Percentiles rank a stretch among this genome's conserved stretches.
Conservation (phyloP, 208 protist genomes). For the Porcisia deanei region DNA sequence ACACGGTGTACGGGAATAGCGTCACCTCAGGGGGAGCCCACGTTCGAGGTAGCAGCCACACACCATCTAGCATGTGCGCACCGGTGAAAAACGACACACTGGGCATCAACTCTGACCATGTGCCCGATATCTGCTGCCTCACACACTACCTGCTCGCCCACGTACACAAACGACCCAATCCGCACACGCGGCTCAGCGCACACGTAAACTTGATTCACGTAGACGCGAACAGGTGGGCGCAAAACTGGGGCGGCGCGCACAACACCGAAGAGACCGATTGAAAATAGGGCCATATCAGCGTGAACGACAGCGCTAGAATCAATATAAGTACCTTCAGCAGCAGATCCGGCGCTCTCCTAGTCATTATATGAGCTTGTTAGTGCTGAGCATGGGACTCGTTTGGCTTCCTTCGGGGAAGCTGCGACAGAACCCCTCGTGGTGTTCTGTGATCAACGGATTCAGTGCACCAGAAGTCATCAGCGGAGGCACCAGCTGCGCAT, state of each 20-base stretch:
- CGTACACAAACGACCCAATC: constrained; percentile 46
- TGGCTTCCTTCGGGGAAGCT: background rate
- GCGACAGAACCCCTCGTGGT: background rate
- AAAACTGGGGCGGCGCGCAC: constrained; percentile 41
- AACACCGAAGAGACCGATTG: constrained; percentile 37
- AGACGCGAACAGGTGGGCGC: constrained; percentile 49
- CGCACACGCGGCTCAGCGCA: constrained; percentile 29
- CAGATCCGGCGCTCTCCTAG: background rate
- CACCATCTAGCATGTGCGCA: constrained; percentile 55
- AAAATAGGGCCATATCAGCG: constrained; percentile 11
- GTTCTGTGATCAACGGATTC: background rate
- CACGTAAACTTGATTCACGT: constrained; percentile 38
- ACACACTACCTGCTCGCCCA: constrained; percentile 57
- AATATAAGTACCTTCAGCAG: background rate
- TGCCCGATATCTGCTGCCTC: constrained; percentile 54
- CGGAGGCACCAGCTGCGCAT: constrained; percentile 28
- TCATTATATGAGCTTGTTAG: constrained; percentile 22
- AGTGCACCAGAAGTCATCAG: constrained; percentile 36
- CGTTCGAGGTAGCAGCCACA: constrained; percentile 52
- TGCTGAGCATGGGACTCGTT: background rate
- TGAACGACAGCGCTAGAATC: constrained; percentile 31
- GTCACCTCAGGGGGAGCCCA: constrained; percentile 54
- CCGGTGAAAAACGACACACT: constrained; percentile 55
- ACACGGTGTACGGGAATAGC: constrained; percentile 63
- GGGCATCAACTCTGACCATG: constrained; percentile 61